These are phyloP conservation scores for Botrytis galanthina DNA, from an alignment of 2,329 filamentous ascomycete species.

Conservation along the genomic window DNA sequence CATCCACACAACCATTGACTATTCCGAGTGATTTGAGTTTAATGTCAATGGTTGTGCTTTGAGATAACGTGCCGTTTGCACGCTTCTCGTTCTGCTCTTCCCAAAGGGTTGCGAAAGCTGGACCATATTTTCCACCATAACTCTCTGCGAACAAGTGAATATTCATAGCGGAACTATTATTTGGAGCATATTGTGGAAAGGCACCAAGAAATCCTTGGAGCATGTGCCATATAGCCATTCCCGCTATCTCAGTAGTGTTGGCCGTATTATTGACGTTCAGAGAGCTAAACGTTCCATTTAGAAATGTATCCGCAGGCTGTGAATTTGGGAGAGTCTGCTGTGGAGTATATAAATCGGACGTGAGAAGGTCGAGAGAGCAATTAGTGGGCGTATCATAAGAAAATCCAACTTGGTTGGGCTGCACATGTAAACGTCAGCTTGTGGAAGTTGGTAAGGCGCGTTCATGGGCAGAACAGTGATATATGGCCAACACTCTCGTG, in stretches of 20 bases:
- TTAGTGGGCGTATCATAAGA: conserved; percentile 65
- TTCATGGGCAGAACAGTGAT: not conserved
- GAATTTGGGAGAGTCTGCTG: conserved; percentile 38
- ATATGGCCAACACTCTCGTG: not conserved
- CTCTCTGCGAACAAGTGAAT: conserved; percentile 68
- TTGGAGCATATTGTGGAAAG: conserved; percentile 54
- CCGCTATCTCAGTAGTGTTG: conserved; percentile 51
- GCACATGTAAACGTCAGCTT: conserved; percentile 38
- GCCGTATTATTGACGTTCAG: conserved; percentile 45
- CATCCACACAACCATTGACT: conserved; percentile 69
- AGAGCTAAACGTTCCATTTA: conserved; percentile 66
- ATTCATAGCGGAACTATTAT: conserved; percentile 52
- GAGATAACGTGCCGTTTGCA: conserved; percentile 48
- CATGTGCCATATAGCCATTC: conserved; percentile 58
- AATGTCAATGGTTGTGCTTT: conserved; percentile 55
- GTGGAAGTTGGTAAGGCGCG: not conserved
- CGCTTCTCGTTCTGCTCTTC: conserved; percentile 61
- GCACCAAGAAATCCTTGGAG: conserved; percentile 57
- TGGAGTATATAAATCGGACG: conserved; percentile 43
- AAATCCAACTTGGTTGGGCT: conserved; percentile 70
- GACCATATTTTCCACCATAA: conserved; percentile 69
- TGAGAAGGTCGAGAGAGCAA: conserved; percentile 53
- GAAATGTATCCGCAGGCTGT: conserved; percentile 40
- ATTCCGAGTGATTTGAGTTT: conserved; percentile 64
- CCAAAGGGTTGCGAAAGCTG: conserved; percentile 57